Base-by-base conservation (phyloP, 2,329 filamentous ascomycete genomes). In the Trichophyton benhamiae region DNA sequence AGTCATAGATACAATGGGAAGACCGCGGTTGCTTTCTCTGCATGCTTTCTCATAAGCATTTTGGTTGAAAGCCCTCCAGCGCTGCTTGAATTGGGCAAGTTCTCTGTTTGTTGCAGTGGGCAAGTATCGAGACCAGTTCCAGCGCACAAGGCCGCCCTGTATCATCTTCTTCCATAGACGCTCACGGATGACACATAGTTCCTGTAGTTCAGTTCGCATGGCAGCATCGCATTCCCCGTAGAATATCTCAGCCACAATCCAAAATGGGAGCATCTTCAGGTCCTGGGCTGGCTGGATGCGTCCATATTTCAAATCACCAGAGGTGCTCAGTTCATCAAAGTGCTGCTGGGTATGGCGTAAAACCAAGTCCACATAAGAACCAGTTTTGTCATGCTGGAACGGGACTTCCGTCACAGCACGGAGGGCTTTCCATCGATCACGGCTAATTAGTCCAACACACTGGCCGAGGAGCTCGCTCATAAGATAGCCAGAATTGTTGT, bases 391-490 rank as follows among this genome's bases (percentile, higher is more conserved):
- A 49, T 62, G 63, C 15, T 25, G 46, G 58, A 72, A 72, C 2
- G 69, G 61, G 11, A 59, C 13, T 48, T 70, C 67, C 9, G 64
- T 61, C 33, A 63, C 63, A 2, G 63, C 52, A 9, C 67, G 65
- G 1, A 75, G 30, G 11, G 49, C 59, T 59, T 65, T 60, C 72
- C 71, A 78, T 22, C 69, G 60, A 2, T 64, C 25, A 1, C 66
- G 63, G 48, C 70, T 77, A 60, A 78, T 66, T 0, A 79, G 67
- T 0, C 77, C 77, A 0, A 80, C 60, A 63, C 78, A 79, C 55
- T 71, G 61, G 0, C 78, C 78, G 0, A 80, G 70, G 0, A 80
- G 66, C 41, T 75, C 64, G 46, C 72, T 65, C 67, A 79, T 66
- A 0, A 74, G 61, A n/a, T 67, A 76, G 1, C 78, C 78, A 0